These are phyloP conservation scores for Psilocybe tampanensis DNA, from an alignment of 768 basidiomycete genomes.

Conservation along the genomic window DNA sequence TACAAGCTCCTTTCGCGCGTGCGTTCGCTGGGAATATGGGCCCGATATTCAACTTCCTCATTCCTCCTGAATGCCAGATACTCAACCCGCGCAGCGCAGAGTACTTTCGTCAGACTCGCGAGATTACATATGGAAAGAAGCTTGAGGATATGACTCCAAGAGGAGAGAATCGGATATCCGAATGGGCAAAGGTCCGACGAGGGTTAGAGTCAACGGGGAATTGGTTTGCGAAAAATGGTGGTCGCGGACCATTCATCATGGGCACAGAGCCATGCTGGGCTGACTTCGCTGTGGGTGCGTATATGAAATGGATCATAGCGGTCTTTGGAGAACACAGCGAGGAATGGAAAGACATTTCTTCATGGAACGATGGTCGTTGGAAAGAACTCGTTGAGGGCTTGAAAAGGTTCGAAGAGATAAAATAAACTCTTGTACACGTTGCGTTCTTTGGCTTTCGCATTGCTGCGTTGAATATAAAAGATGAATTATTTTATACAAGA, in stretches of 20 bases:
- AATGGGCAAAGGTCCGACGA: conserved; percentile 40
- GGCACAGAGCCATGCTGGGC: conserved; percentile 39
- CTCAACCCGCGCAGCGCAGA: conserved; percentile 25
- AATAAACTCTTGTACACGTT: not conserved
- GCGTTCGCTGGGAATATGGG: conserved; percentile 18
- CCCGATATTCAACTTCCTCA: conserved; percentile 19
- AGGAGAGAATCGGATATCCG: conserved; percentile 28
- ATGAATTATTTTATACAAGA: not conserved
- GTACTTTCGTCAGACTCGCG: conserved; percentile 40
- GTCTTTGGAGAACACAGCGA: conserved; percentile 38
- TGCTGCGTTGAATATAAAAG: not conserved
- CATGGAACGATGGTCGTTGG: conserved; percentile 45
- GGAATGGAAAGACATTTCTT: conserved; percentile 42
- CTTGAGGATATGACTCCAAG: conserved; percentile 38
- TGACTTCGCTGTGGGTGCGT: conserved; percentile 39
- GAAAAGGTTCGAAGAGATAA: conserved; percentile 29
- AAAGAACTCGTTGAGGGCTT: conserved; percentile 28
- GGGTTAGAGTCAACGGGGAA: conserved; percentile 28
- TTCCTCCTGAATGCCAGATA: conserved; percentile 18
- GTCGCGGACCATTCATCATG: conserved; percentile 34
- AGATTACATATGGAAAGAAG: conserved; percentile 30
- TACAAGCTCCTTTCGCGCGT: conserved; percentile 40
- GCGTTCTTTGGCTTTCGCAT: not conserved
- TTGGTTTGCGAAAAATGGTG: conserved; percentile 32
- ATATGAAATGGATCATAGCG: conserved; percentile 31